These are phyloP conservation scores for Jimgerdemannia flammicorona DNA, from an alignment of 192 early-diverging fungal genomes.

Conservation along the genomic window DNA sequence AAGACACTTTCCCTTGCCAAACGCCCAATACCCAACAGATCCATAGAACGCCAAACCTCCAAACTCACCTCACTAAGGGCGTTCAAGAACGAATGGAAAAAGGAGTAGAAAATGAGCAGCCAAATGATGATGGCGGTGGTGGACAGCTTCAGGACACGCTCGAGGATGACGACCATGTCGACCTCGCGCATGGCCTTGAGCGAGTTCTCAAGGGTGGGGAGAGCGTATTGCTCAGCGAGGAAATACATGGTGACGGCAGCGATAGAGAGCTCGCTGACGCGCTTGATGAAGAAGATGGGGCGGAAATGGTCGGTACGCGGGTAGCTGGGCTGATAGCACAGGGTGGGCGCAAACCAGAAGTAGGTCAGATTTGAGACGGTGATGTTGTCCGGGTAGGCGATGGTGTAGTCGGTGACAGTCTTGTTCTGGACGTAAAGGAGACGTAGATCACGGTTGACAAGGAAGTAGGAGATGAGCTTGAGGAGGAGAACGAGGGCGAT, in stretches of 20 bases:
- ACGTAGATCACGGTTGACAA: conserved; percentile 78
- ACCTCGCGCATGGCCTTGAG: conserved; percentile 67
- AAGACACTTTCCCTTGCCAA: neutral
- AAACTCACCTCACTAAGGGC: conserved; percentile 64
- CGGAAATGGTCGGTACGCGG: conserved; percentile 66
- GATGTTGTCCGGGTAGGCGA: conserved; percentile 76
- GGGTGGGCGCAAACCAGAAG: conserved; percentile 78
- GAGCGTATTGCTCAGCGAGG: conserved; percentile 73
- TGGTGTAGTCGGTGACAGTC: conserved; percentile 35
- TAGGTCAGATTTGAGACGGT: conserved; percentile 60
- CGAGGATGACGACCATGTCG: conserved; percentile 61
- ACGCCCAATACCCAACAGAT: neutral
- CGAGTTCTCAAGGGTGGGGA: conserved; percentile 76
- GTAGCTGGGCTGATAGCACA: conserved; percentile 86
- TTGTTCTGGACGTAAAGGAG: conserved; percentile 25
- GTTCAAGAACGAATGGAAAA: conserved; percentile 82
- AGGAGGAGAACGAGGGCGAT: conserved; percentile 68
- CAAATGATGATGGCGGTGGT: conserved; percentile 74
- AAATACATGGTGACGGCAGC: conserved; percentile 74
- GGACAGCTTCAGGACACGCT: conserved; percentile 86
- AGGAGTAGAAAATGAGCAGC: conserved; percentile 86
- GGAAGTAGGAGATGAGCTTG: conserved; percentile 75
- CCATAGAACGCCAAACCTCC: neutral
- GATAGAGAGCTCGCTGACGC: conserved; percentile 67
- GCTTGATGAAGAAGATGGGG: conserved; percentile 73